Percentiles rank a stretch among this genome's conserved stretches.
Evolutionary conservation across 2,329 filamentous ascomycete species (phyloP).

Genomic region (Fusarium sp.): DNA sequence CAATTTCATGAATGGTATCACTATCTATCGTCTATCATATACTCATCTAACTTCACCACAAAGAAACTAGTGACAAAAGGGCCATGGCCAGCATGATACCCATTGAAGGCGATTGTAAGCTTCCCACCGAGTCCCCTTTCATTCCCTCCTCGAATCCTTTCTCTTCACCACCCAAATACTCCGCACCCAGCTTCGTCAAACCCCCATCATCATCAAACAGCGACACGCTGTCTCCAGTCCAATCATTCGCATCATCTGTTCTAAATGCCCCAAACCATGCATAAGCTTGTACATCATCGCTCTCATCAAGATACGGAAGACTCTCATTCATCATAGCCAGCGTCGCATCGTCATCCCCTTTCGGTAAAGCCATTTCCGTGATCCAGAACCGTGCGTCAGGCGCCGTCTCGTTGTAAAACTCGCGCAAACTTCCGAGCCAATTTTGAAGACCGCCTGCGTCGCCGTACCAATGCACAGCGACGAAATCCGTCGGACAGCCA

Average conservation of each 20-base stretch:
- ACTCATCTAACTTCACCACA: conserved; percentile 1
- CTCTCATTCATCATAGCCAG: conserved; percentile 52
- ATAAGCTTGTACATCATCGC: conserved; percentile 48
- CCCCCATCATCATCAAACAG: conserved; percentile 49
- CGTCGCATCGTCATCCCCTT: conserved; percentile 46
- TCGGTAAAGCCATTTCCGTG: conserved; percentile 51
- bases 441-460: conserved; percentile 46
- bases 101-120: background rate
- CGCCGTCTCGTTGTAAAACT: conserved; percentile 46
- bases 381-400: conserved; percentile 46
- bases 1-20: conserved; percentile 9
- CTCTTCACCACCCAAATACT: conserved; percentile 50
- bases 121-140: conserved; percentile 24
- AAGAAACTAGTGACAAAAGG: background rate
- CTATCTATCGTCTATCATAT: conserved; percentile 7
- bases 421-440: conserved; percentile 47
- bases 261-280: conserved; percentile 54
- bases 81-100: background rate
- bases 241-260: conserved; percentile 48
- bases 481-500: conserved; percentile 52
- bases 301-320: conserved; percentile 46
- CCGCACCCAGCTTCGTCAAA: conserved; percentile 49
- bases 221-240: conserved; percentile 50
- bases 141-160: conserved; percentile 49
- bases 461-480: conserved; percentile 54